These are phyloP conservation scores for Pseudogymnoascus destructans DNA, from an alignment of 2,329 filamentous ascomycete species.

Conservation along the genomic window DNA sequence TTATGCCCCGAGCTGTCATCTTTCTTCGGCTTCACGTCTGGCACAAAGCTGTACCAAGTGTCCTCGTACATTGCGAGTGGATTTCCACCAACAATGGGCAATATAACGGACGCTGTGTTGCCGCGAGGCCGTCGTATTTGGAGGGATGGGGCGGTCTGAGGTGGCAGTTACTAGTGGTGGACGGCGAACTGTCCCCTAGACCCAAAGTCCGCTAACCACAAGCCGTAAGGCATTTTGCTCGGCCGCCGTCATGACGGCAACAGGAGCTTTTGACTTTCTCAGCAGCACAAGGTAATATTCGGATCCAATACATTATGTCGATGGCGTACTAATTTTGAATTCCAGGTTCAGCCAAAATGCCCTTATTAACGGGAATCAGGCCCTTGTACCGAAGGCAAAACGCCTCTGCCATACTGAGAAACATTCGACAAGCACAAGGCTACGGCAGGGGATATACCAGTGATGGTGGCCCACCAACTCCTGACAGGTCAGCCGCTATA, in stretches of 20 bases:
- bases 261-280: background rate
- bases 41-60: slow-evolving; percentile 69
- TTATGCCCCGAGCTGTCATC: slow-evolving; percentile 32
- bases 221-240: slow-evolving; percentile 1
- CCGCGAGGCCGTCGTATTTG: background rate
- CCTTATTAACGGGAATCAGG: slow-evolving; percentile 4
- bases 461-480: background rate
- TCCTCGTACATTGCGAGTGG: slow-evolving; percentile 58
- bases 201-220: slow-evolving; percentile 1
- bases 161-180: slow-evolving; percentile 2
- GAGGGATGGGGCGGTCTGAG: slow-evolving; percentile 5
- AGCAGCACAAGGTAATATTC: background rate
- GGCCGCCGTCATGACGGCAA: slow-evolving; percentile 7
- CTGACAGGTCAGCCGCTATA: background rate
- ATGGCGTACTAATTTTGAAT: background rate
- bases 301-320: background rate
- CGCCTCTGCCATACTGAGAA: background rate
- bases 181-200: slow-evolving; percentile 1
- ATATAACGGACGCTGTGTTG: slow-evolving; percentile 4
- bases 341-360: background rate
- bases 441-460: background rate
- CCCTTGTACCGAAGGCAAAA: background rate
- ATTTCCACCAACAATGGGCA: background rate
- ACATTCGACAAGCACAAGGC: slow-evolving; percentile 3
- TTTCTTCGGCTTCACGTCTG: slow-evolving; percentile 43